Base-by-base conservation (phyloP, 202 grass and related monocot species). In the Saccharum hybrid region DNA sequence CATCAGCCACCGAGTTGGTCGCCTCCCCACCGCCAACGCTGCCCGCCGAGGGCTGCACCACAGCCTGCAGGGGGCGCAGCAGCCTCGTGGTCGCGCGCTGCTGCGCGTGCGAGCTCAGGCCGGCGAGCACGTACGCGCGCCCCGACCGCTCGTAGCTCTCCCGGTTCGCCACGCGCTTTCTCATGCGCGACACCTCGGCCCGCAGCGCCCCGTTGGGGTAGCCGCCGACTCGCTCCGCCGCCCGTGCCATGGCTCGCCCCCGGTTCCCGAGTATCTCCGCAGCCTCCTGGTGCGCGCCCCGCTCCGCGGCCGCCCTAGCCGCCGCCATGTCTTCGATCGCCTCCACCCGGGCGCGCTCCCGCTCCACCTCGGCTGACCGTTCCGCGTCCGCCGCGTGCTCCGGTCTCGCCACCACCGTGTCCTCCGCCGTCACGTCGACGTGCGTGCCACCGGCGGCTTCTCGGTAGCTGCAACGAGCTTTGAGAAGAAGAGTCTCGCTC, bases 221-320 rank as follows among this genome's bases (percentile, higher is more conserved):
- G 1, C 16, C 52, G 18, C 18, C 18, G 19, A 15, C 26, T 2
- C 3, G 42, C 0, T 66, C 78, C 23, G 62, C 79, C 1, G 1
- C 72, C 37, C 42, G 39, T 56, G 54, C 60, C 31, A 92, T 48
- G 26, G 19, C 54, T 8, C 56, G 85, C 70, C 33, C 61, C 12
- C 83, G 38, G 74, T 22, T 80, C 52, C 72, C 90, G 16, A 92
- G 78, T 11, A 92, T 89, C n/a, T 40, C 70, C 19, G 73, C 84
- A 15, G 90, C 90, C 11, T 86, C 75, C 37, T 49, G 66, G 75
- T 81, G 81, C 48, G 41, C 45, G 0, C 90, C 90, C 0, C 66
- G 75, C 59, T 92, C 90, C 6, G 90, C 90, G 7, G 90, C 90
- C 0, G 37, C 81, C 37, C 80, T 82, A 19, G 90, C 90, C 28